Percentiles rank a stretch among this genome's conserved stretches.
These are phyloP conservation scores for Acrodontium crateriforme DNA, from an alignment of 2,329 filamentous ascomycete species.

Conservation along the genomic window DNA sequence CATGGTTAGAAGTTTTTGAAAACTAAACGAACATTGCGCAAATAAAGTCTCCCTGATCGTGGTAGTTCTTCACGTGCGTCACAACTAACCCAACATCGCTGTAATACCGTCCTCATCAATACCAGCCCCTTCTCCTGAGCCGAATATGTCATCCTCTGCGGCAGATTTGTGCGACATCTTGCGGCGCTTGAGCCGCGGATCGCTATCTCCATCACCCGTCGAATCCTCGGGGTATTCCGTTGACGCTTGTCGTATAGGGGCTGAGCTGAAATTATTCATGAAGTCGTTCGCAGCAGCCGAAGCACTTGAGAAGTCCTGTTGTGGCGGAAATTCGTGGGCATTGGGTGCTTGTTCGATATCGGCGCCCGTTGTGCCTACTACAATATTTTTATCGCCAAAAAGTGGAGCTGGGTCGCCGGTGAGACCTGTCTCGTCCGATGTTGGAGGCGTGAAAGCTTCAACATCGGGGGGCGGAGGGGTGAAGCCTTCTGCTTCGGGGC, in stretches of 20 bases:
- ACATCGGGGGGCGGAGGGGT: slow-evolving; percentile 66
- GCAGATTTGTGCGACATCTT: slow-evolving; percentile 19
- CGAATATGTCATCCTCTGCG: slow-evolving; percentile 17
- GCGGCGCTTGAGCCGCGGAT: slow-evolving; percentile 23
- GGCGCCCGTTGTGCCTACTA: slow-evolving; percentile 2
- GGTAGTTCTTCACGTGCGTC: not conserved
- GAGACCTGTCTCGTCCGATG: slow-evolving; percentile 23
- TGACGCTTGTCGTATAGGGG: slow-evolving; percentile 11
- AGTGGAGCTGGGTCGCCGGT: slow-evolving; percentile 1
- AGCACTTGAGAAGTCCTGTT: slow-evolving; percentile 18
- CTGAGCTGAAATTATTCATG: slow-evolving; percentile 1
- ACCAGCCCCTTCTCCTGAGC: slow-evolving; percentile 9
- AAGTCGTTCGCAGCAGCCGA: slow-evolving; percentile 12
- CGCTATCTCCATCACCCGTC: slow-evolving; percentile 7
- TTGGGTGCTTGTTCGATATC: slow-evolving; percentile 3
- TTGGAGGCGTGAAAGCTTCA: slow-evolving; percentile 66
- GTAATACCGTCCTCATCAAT: slow-evolving; percentile 22
- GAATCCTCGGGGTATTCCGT: slow-evolving; percentile 8
- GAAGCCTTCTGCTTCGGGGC: slow-evolving; percentile 27
- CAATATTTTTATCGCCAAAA: too few species aligned
- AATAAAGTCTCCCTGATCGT: too few species aligned
- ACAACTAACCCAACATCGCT: slow-evolving; percentile 16
- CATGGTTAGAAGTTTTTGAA: too few species aligned
- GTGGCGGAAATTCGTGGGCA: slow-evolving; percentile 20
- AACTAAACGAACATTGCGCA: too few species aligned